Evolutionary conservation across 2,329 filamentous ascomycete genomes (phyloP), one percentile per base, ranked within the genome.

Genomic region (Herpotrichia juniperi): DNA sequence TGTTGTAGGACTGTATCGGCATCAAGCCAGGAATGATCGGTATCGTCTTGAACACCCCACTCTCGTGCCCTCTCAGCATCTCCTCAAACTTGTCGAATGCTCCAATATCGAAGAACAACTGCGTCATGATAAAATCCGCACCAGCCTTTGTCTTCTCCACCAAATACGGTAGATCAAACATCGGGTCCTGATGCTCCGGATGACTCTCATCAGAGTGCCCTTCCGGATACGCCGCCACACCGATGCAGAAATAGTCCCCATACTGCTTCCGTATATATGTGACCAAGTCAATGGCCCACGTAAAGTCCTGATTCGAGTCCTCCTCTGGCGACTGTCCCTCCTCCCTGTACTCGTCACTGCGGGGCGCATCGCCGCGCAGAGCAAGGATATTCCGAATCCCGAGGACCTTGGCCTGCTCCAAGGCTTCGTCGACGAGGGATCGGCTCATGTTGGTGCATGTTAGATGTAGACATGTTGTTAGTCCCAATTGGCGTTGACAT

Each of bases 371-470:
- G 12, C 94, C 94, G 64, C 94, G 83, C 58, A 99, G 78, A 3
- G 94, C 94, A 40, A 99, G 80, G 48, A 99, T 96, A 68, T 99
- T 99, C 61, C 93, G 84, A 61, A 99, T 91, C 0, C 94, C 94
- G 42, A 97, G 77, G 9, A 84, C 89, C 76, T 96, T 96, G 42
- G 93, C 93, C 68, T 96, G 90, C 66, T 96, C 90, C 59, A 99
- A 78, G 0, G 93, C 90, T 71, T 93, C 87, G 67, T 99, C 94
- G 53, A 99, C 87, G 63, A 96, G 78, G 45, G 83, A 83, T 61
- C 88, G 85, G 71, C 89, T 94, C 93, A 97, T 97, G 74, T 99
- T 97, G 49, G 94, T 99, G 76, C 94, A 99, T 2, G 94, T 99
- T 61, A 99, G 80, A 73, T 99, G 94, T 60, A 99, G 81, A 74